Base-by-base conservation (phyloP, 148 eudicot genomes). In the Camellia japonica region DNA sequence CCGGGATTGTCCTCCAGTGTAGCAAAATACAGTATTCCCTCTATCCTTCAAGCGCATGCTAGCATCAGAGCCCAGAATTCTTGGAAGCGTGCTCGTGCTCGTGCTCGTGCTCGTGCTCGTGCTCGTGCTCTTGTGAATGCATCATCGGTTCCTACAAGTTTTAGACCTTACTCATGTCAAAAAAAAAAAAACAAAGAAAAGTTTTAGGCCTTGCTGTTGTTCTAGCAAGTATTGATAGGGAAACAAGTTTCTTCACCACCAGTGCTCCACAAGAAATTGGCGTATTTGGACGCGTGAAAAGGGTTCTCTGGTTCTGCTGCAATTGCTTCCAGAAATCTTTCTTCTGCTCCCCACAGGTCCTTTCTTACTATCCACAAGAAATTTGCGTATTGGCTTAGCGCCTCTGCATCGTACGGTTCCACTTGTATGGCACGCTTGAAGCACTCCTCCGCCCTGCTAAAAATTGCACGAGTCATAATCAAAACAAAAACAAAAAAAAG, bases 241-340 rank as follows among this genome's bases (percentile, higher is more conserved):
- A 81, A 88, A 70, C 97, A 93, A 0, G 93, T 91, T 58, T 93
- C 97, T 43, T 91, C 97, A 3, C 93, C 95, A 1, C 97, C 97
- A 0, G 91, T 93, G 84, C 87, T 90, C 97, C 97, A 93, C 83
- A 93, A 82, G 89, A 93, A 93, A 82, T 78, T 86, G 0, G 97
- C 97, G 80, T 93, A 93, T 83, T 84, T 91, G 2, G 95, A 89
- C n/a, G 89, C 86, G 65, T 89, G 84, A 64, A 73, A 88, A 6
- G 91, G 62, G 74, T 91, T 93, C 44, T 83, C 85, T 0, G 93
- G 95, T 58, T 91, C 97, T 63, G 87, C 80, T 16, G 91, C 85
- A 69, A 87, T 65, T 7, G 97, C 95, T 84, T 91, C 89, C 56
- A 80, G 78, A 63, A 86, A 93, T 46, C 86, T 83, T 80, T 93